Evolutionary conservation across 1,284 basidiomycete species (phyloP), one percentile per base, ranked within the genome.

Genomic region (Cerioporus squamosus): DNA sequence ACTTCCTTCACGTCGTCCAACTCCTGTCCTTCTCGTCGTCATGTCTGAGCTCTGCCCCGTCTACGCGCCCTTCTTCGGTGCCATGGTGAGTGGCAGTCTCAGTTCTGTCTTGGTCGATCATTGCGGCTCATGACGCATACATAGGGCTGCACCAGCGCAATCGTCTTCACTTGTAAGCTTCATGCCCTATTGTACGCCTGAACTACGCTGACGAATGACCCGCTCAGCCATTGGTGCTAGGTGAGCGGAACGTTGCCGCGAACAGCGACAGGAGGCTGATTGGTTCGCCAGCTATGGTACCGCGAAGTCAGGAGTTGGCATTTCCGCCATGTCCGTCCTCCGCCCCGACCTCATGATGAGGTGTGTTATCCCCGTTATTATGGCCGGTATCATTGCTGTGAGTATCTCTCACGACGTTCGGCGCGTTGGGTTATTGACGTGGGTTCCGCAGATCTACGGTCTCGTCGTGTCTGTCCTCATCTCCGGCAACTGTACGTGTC

Each of bases 321-420:
- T 99, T 73, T 94, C 96, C 58, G 95, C 96, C 67, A 97, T 98
- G 95, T 94, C 95, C 61, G 94, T 98, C 62, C 87, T 98, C 67
- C 88, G 95, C 67, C 94, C 94, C 57, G 94, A 96, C 81, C 82
- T 94, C 68, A 94, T 95, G 90, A 95, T 95, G 91, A 93, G 85
- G 85, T 97, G 91, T 84, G 90, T 95, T 63, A 90, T 98, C 64
- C 97, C 97, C 54, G 96, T 98, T 74, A 91, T 99, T 77, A 98
- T 99, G 96, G 95, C 96, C 82, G 96, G 96, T 95, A 98, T 99
- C 81, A 96, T 97, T 77, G 95, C 91, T 73, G 93, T 95, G 66
- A 68, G 86, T 82, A 15, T 36, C 12, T 20, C 10, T 17, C 12
- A 18, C n/a, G 3, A 31, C 7, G 26, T 17, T 26, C 7, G 33